Conservation (phyloP, 805 yeast species). For the Tanozyma kutaoensis region DNA sequence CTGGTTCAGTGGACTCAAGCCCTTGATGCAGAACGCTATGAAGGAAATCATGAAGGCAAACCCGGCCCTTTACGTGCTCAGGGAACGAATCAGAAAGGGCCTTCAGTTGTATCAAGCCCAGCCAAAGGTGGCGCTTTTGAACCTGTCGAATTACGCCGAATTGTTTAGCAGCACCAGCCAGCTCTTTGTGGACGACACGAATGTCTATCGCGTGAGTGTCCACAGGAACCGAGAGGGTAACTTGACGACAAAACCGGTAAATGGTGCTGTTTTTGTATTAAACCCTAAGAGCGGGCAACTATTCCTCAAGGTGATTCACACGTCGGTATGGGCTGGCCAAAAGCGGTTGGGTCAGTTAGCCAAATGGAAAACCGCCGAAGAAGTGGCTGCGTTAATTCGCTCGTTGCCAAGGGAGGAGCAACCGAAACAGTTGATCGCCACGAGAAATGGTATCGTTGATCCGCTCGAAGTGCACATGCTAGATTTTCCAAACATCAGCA, state of each 20-base stretch:
- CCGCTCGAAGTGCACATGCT: constrained; percentile 95
- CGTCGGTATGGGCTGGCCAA: constrained; percentile 95
- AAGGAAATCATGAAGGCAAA: constrained; percentile 87
- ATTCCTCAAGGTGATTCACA: constrained; percentile 79
- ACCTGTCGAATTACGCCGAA: constrained; percentile 83
- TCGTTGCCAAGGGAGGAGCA: constrained; percentile 89
- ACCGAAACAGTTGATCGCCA: constrained; percentile 83
- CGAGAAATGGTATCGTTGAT: constrained; percentile 83
- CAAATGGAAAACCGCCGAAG: constrained; percentile 98
- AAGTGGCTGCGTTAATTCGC: constrained; percentile 80
- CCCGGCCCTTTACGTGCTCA: constrained; percentile 79
- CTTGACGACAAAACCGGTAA: constrained; percentile 79
- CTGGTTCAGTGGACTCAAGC: constrained; percentile 94
- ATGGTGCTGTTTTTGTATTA: constrained; percentile 83
- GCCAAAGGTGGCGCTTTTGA: constrained; percentile 83
- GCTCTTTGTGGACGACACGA: constrained; percentile 84
- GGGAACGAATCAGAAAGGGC: constrained; percentile 92
- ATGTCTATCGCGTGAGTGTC: constrained; percentile 85
- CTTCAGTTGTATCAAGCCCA: constrained; percentile 87
- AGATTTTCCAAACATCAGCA: constrained; percentile 85
- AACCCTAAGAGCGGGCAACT: constrained; percentile 88
- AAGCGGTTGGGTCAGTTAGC: constrained; percentile 86
- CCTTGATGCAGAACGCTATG: constrained; percentile 84
- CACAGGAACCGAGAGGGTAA: constrained; percentile 91
- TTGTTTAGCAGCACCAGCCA: constrained; percentile 74